Base-by-base conservation (phyloP, 495 filamentous ascomycete genomes). In the Mytilinidion resinicola region DNA sequence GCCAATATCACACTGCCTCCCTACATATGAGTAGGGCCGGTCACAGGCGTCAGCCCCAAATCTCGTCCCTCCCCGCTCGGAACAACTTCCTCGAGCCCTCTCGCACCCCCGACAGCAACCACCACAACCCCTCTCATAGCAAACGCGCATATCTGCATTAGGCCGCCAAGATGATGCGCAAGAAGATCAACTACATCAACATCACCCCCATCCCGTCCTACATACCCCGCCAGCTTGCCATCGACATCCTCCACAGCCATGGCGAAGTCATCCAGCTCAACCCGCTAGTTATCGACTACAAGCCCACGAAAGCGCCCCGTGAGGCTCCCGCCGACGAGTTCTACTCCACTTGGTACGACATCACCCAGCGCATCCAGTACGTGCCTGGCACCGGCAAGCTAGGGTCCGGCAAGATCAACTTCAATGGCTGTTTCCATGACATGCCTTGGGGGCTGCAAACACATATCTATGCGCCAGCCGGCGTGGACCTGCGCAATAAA, bases 221-320 rank as follows among this genome's bases (percentile, higher is more conserved):
- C 50, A 66, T 73, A 30, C 70, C 70, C 25, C 70, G 70, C 42
- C 67, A 70, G 58, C 63, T 73, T 37, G 70, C 70, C n/a, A 62
- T 73, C 36, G 70, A 73, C 58, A 68, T 73, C 59, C 69, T 73
- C 39, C 70, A 73, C 56, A 64, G 58, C 41, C 69, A 73, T 50
- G 61, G 60, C 41, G 70, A 73, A 54, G 63, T 73, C 56, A 73
- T 73, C 61, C 55, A 66, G 36, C 65, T 73, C 38, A 73, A 73
- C 53, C 70, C 69, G 34, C 63, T 70, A 21, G 69, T 73, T 25
- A 51, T 63, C 20, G 64, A 56, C 55, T 63, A 66, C 56, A 60
- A 66, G 42, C 33, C 55, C 36, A 69, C 70, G 54, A 68, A 72
- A 46, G 62, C 71, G 15, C 71, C 70, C n/a, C 66, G 67, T 52